These are phyloP conservation scores for Neofusicoccum sp. DNA, from an alignment of 2,329 filamentous ascomycete species.

Conservation along the genomic window DNA sequence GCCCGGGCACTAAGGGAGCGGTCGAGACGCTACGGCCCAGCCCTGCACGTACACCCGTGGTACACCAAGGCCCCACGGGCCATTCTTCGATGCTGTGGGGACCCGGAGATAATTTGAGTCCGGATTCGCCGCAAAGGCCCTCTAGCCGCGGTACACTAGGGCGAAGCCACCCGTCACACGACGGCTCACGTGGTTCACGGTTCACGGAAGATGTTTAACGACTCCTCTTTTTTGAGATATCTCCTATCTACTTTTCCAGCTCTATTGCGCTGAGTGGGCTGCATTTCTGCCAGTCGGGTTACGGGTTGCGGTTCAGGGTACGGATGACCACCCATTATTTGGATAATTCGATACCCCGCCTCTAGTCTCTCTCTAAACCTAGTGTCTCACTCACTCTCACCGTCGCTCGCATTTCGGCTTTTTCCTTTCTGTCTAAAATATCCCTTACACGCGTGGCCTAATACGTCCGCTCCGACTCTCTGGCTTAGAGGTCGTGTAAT, in stretches of 20 bases:
- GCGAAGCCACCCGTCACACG: slow-evolving; percentile 44
- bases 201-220: slow-evolving; percentile 49
- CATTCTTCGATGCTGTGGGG: slow-evolving; percentile 19
- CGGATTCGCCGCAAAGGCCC: slow-evolving; percentile 36
- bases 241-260: slow-evolving; percentile 11
- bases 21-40: slow-evolving; percentile 45
- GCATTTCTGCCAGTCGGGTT: neutral
- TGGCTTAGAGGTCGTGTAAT: slow-evolving; percentile 12
- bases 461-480: slow-evolving; percentile 15
- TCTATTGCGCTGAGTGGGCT: neutral
- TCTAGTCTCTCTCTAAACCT: slow-evolving; percentile 10
- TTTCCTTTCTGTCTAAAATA: neutral
- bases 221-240: slow-evolving; percentile 14
- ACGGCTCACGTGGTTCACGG: slow-evolving; percentile 46
- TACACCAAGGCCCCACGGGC: slow-evolving; percentile 42
- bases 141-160: slow-evolving; percentile 36
- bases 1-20: slow-evolving; percentile 10
- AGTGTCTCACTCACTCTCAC: slow-evolving; percentile 3
- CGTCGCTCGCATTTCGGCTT: neutral
- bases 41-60: slow-evolving; percentile 63
- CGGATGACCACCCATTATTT: neutral
- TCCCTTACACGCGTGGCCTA: slow-evolving; percentile 14
- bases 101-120: slow-evolving; percentile 27
- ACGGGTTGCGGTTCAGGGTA: slow-evolving; percentile 3
- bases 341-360: slow-evolving; percentile 10